Evolutionary conservation across 441 rosid species (phyloP).

Genomic region (Kokia cookei): DNA sequence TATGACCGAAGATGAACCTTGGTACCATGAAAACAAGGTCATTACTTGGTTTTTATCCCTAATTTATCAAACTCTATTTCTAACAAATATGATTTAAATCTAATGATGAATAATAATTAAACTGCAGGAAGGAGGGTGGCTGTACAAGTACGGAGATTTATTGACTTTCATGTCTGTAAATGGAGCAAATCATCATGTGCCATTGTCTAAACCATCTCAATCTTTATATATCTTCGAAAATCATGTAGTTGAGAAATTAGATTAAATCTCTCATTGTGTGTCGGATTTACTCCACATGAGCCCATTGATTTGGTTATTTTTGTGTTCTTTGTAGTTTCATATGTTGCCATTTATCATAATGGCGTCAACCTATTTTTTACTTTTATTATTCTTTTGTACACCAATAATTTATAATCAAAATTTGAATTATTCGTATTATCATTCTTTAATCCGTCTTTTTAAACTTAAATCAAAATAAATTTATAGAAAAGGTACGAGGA

Average conservation of each 20-base stretch:
- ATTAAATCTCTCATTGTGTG: not conserved
- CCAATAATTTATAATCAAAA: too few relatives aligned
- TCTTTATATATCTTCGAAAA: not conserved
- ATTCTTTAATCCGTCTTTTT: too few relatives aligned
- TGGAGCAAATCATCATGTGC: slow-evolving; percentile 1
- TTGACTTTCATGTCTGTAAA: not conserved
- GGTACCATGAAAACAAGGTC: not conserved
- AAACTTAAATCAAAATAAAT: too few relatives aligned
- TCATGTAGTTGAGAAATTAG: not conserved
- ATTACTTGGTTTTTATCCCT: not conserved
- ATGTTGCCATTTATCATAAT: too few relatives aligned
- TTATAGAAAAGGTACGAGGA: too few relatives aligned
- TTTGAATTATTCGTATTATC: too few relatives aligned
- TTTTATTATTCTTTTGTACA: too few relatives aligned
- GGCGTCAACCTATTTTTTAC: too few relatives aligned
- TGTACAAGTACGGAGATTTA: not conserved
- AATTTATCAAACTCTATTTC: not conserved
- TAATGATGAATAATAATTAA: not conserved
- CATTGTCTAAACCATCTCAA: not conserved
- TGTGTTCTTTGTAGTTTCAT: too few relatives aligned
- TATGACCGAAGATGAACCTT: not conserved
- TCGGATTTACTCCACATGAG: too few relatives aligned
- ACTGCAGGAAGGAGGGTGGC: not conserved
- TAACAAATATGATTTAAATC: not conserved
- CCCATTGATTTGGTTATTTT: too few relatives aligned